Percentiles rank a stretch among this genome's conserved stretches.
These are phyloP conservation scores for Stygiomarasmius scandens DNA, from an alignment of 1,284 basidiomycete genomes.

Conservation along the genomic window DNA sequence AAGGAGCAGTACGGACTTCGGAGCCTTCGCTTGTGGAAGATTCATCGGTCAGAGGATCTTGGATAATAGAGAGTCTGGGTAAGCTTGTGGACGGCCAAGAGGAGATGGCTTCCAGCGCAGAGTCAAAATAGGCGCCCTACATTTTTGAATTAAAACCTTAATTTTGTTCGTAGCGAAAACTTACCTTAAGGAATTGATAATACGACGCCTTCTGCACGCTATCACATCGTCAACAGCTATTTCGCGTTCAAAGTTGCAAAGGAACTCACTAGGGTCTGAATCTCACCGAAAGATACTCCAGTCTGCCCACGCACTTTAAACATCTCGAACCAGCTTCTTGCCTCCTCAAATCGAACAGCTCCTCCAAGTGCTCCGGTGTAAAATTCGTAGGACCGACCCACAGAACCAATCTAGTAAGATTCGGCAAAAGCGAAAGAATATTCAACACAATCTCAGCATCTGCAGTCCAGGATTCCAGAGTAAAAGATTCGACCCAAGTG, in stretches of 20 bases:
- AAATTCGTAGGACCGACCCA: slow-evolving; percentile 67
- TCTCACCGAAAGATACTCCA: slow-evolving; percentile 53
- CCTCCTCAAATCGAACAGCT: slow-evolving; percentile 43
- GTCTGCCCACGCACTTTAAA: slow-evolving; percentile 13
- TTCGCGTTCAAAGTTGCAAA: neutral
- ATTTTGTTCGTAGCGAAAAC: slow-evolving; percentile 9
- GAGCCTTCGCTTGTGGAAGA: slow-evolving; percentile 9
- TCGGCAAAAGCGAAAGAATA: slow-evolving; percentile 50
- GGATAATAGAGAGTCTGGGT: slow-evolving; percentile 59
- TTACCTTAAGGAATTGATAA: slow-evolving; percentile 66
- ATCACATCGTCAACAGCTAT: neutral
- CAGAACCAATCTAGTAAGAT: slow-evolving; percentile 50
- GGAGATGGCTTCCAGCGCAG: slow-evolving; percentile 52
- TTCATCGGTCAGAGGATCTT: slow-evolving; percentile 51
- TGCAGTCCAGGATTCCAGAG: slow-evolving; percentile 57
- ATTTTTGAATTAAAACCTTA: neutral
- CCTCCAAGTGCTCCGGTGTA: slow-evolving; percentile 65
- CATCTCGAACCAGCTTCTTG: slow-evolving; percentile 30
- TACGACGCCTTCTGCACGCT: slow-evolving; percentile 71
- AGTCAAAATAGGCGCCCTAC: slow-evolving; percentile 73
- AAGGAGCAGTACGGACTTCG: neutral
- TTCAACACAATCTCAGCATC: slow-evolving; percentile 68
- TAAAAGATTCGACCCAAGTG: slow-evolving; percentile 48
- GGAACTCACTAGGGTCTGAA: slow-evolving; percentile 72
- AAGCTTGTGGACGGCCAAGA: slow-evolving; percentile 55